Evolutionary conservation across 768 basidiomycete species (phyloP), one percentile per base, ranked within the genome.

Genomic region (Russula emetica): DNA sequence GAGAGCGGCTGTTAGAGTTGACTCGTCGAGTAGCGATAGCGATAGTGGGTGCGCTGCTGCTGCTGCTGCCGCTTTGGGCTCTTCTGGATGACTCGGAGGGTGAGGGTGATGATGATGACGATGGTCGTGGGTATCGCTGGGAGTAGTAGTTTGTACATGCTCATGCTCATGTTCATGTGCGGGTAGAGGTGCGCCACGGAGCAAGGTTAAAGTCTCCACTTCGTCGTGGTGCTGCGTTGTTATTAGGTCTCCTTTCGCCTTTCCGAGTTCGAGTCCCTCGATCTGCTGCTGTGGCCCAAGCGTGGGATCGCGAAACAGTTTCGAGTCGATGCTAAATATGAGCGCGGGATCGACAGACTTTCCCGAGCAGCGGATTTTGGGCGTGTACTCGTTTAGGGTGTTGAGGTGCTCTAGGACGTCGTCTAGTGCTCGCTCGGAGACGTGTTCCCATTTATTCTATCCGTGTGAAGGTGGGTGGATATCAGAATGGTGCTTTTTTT

Each of bases 311-410:
- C 72, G 71, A 69, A 90, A 94, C 3, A 94, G 79, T 70, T 84
- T 88, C n/a, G 92, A 86, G 71, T 94, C 90, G 47, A 96, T 74
- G n/a, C 93, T 93, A 71, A 98, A 95, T 59, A 97, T 83, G 30
- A 98, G 75, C 30, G 80, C 76, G 1, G 93, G 92, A 69, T 87
- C 85, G 26, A 95, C 83, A 5, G 88, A 88, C 55, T 80, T 77
- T 50, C 79, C 79, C 58, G 81, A 76, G 66, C 83, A 92, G 63
- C 79, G 82, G 61, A 97, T 82, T 74, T 94, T 92, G 8, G 93
- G 94, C 5, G 95, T 97, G 30, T 79, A 76, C 70, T 97, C 94
- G 73, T 98, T 98, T 54, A 98, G 81, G 5, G 92, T 93, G 74
- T 88, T 79, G 16, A 98, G 82, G 67, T 93, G 89, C 73, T 98